A percentile compares a stretch with the other conserved stretches of the same genome.
Conservation (phyloP, 2,329 filamentous ascomycete species). For the Cytospora schulzeri region DNA sequence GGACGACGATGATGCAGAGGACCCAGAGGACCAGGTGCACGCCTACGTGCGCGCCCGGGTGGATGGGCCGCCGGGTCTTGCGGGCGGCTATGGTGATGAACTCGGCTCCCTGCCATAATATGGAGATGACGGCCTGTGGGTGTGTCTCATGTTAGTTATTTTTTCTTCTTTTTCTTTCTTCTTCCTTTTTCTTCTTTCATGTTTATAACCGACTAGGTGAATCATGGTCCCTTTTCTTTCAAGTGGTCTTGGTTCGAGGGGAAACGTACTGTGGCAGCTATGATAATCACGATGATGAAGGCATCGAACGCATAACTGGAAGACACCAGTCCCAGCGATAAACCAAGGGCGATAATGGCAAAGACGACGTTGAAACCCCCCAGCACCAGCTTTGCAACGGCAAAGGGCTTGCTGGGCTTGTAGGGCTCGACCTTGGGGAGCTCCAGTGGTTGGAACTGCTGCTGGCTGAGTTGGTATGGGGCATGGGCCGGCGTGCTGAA, state of each 20-base stretch:
- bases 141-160: background rate
- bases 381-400: slow-evolving; percentile 18
- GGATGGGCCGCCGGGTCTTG: slow-evolving; percentile 40
- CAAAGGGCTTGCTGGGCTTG: slow-evolving; percentile 15
- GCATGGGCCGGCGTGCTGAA: slow-evolving; percentile 3
- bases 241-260: background rate
- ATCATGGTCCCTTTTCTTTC: background rate
- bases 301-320: background rate
- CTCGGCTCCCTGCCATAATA: slow-evolving; percentile 45
- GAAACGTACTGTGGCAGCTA: background rate
- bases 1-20: slow-evolving; percentile 35
- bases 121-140: slow-evolving; percentile 38
- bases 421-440: slow-evolving; percentile 17
- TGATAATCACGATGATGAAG: slow-evolving; percentile 9
- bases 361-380: slow-evolving; percentile 21
- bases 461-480: background rate
- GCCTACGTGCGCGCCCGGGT: slow-evolving; percentile 48
- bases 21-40: slow-evolving; percentile 47
- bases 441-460: slow-evolving; percentile 9
- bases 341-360: slow-evolving; percentile 21
- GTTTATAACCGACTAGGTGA: too few relatives aligned
- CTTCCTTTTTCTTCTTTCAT: too few relatives aligned
- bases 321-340: slow-evolving; percentile 3
- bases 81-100: slow-evolving; percentile 41
- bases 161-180: too few relatives aligned